phyloP scores from a whole-genome alignment of 768 basidiomycete genomes.

The Lenzites betulinus region DNA sequence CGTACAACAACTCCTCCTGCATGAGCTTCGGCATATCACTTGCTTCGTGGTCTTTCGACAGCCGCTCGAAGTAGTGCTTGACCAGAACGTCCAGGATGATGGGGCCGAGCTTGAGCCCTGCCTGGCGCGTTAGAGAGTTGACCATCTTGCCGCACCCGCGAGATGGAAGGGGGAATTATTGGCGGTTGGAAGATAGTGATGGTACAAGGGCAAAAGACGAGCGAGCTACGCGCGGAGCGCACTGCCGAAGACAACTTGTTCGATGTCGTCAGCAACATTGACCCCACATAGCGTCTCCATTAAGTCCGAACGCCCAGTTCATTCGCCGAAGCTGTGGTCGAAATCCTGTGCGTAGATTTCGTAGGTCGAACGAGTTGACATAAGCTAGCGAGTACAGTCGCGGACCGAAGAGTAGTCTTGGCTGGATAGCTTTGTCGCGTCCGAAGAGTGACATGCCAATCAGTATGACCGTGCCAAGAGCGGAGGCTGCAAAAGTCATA shows the following conservation, averaged over 20 bases:
- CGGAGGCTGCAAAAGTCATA: too few species aligned
- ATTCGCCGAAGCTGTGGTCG: neutral
- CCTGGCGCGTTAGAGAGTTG: slow-evolving; percentile 63
- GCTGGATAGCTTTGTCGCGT: too few species aligned
- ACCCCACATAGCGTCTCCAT: neutral
- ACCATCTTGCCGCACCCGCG: slow-evolving; percentile 20
- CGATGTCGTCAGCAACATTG: slow-evolving; percentile 10
- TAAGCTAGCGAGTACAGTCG: too few species aligned
- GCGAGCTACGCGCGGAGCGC: neutral
- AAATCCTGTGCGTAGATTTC: neutral
- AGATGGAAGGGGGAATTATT: neutral
- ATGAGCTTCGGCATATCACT: slow-evolving; percentile 51
- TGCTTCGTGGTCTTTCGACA: slow-evolving; percentile 38
- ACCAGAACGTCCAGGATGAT: slow-evolving; percentile 76
- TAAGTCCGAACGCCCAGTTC: neutral
- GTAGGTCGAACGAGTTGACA: too few species aligned
- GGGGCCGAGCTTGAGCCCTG: slow-evolving; percentile 69
- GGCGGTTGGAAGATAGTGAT: neutral
- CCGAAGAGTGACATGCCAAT: too few species aligned
- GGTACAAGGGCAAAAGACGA: too few species aligned
- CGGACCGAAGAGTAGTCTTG: too few species aligned
- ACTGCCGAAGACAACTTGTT: neutral
- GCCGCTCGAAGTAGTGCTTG: slow-evolving; percentile 79
- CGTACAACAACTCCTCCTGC: slow-evolving; percentile 79
- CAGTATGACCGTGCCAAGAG: too few species aligned